Evolutionary conservation across 2,329 filamentous ascomycete species (phyloP).

Genomic region (Apiospora phragmitis): DNA sequence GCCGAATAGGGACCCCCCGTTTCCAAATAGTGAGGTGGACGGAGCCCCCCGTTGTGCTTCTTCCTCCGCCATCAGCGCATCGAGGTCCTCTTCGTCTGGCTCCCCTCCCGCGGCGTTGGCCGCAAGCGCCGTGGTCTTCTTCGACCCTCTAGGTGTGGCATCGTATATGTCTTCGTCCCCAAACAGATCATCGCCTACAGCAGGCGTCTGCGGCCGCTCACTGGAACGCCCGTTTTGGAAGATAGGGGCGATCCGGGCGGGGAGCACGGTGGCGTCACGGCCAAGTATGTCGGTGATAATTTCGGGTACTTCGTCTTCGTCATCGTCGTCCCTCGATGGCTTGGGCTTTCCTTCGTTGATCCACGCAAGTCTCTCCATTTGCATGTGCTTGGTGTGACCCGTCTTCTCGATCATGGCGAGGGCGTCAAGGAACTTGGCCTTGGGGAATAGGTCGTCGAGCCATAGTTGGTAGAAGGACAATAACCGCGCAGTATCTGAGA

Average conservation of each 20-base stretch:
- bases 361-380: conserved; percentile 76
- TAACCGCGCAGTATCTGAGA: conserved; percentile 78
- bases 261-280: conserved; percentile 30
- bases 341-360: conserved; percentile 74
- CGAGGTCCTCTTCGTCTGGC: conserved; percentile 41
- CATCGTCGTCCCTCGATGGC: conserved; percentile 28
- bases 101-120: conserved; percentile 21
- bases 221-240: conserved; percentile 33
- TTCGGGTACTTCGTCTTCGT: conserved; percentile 30
- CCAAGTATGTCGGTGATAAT: conserved; percentile 25
- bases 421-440: conserved; percentile 90
- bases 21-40: conserved; percentile 24
- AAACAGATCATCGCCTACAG: conserved; percentile 34
- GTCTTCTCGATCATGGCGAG: conserved; percentile 89
- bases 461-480: conserved; percentile 93
- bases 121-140: conserved; percentile 21
- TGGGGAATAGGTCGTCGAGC: conserved; percentile 94
- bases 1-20: conserved; percentile 6
- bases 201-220: conserved; percentile 33
- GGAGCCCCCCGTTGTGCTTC: conserved; percentile 11
- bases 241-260: conserved; percentile 38
- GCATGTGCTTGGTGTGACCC: conserved; percentile 80
- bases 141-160: conserved; percentile 45
- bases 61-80: conserved; percentile 27
- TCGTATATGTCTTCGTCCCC: conserved; percentile 56